Evolutionary conservation across 2,329 filamentous ascomycete species (phyloP), one percentile per base, ranked within the genome.

Genomic region (Fusarium sp.): DNA sequence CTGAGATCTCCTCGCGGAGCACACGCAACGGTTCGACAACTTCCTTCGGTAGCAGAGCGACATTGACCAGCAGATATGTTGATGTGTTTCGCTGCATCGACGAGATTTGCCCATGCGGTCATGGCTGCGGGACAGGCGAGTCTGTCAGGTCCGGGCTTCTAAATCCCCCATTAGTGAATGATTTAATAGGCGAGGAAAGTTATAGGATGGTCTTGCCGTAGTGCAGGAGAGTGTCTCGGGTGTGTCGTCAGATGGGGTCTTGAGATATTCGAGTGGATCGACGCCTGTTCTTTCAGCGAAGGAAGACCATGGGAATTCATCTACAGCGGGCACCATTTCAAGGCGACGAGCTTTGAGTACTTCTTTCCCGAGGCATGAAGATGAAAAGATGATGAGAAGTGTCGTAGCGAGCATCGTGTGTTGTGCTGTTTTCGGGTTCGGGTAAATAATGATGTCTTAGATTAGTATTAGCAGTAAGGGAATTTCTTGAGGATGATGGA

Each of bases 101-200:
- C 40, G 3, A 65, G 28, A 7, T 44, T 40, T 1, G 36, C 40
- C 72, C 72, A 74, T 3, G 40, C 57, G 3, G 69, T 49, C 33
- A 73, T 71, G 1, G 67, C 69, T 4, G 22, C 49, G n/a, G 72
- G 60, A 10, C 72, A 74, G 19, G 61, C 58, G 15, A 69, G 50
- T 47, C 63, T 57, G 8, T 69, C 51, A 1, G 72, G 72, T 2
- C 72, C 72, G 0, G 63, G 57, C 9, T 61, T 43, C 72, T 74
- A 10, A 31, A 0, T 17, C 0, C 2, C 10, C 7, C 6, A 24
- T 65, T 42, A 65, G 52, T 15, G 2, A 4, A 26, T 17, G 17
- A 1, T 7, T 7, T 2, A 44, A 1, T 47, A 19, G 19, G 15
- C 17, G 21, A 36, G 7, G 26, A 22, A 11, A 15, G 3, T 11